phyloP scores from a whole-genome alignment of 805 yeast species.

The Hanseniaspora jakobsenii region DNA sequence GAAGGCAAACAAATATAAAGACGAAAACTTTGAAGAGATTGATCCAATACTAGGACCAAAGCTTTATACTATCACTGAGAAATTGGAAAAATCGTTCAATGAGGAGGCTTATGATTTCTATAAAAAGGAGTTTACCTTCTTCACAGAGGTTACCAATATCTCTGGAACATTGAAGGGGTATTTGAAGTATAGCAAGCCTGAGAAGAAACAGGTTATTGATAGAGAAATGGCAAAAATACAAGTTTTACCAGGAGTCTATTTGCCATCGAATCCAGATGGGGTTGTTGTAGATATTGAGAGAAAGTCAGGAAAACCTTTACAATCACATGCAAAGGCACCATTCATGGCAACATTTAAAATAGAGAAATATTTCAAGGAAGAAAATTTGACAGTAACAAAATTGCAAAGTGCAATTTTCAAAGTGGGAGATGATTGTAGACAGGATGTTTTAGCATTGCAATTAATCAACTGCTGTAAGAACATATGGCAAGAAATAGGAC shows the following conservation, averaged over 20 bases:
- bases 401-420: slow-evolving; percentile 97
- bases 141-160: slow-evolving; percentile 80
- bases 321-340: slow-evolving; percentile 97
- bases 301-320: slow-evolving; percentile 85
- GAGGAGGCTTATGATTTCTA: slow-evolving; percentile 54
- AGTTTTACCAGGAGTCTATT: slow-evolving; percentile 70
- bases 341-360: slow-evolving; percentile 93
- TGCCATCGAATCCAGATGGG: slow-evolving; percentile 96
- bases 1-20: slow-evolving; percentile 82
- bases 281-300: slow-evolving; percentile 83
- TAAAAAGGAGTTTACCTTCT: slow-evolving; percentile 74
- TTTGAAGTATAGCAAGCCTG: slow-evolving; percentile 88
- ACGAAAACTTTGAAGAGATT: slow-evolving; percentile 71
- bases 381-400: slow-evolving; percentile 42
- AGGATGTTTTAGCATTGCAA: slow-evolving; percentile 88
- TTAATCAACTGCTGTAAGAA: slow-evolving; percentile 82
- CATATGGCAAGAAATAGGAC: slow-evolving; percentile 77
- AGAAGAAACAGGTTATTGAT: slow-evolving; percentile 89
- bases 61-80: slow-evolving; percentile 57
- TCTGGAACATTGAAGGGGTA: slow-evolving; percentile 92
- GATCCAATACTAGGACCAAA: slow-evolving; percentile 69
- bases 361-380: slow-evolving; percentile 37
- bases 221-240: slow-evolving; percentile 78
- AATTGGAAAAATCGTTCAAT: slow-evolving; percentile 52
- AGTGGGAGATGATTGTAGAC: slow-evolving; percentile 98